These are phyloP conservation scores for Verticillium klebahnii DNA, from an alignment of 2,329 filamentous ascomycete genomes.

Conservation along the genomic window DNA sequence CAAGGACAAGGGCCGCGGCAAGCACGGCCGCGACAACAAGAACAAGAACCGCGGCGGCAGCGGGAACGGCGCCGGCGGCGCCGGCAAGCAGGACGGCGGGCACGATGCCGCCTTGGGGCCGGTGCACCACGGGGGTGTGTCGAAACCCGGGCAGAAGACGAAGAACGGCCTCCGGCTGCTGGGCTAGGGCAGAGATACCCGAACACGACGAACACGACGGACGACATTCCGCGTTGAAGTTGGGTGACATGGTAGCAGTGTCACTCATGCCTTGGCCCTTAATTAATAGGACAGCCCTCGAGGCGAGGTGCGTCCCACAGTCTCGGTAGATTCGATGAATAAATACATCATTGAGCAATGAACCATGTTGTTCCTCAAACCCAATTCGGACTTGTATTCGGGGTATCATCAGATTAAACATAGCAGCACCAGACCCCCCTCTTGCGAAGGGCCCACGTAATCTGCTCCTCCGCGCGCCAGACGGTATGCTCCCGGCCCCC, in stretches of 20 bases:
- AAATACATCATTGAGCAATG: background rate
- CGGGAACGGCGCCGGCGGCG: slow-evolving; percentile 21
- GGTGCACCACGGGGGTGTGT: slow-evolving; percentile 45
- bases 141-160: slow-evolving; percentile 62
- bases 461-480: background rate
- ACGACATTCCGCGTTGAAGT: background rate
- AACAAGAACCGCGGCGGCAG: slow-evolving; percentile 18
- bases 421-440: background rate
- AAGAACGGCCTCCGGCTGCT: slow-evolving; percentile 60
- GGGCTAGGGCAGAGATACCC: slow-evolving; percentile 36
- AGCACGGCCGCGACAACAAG: slow-evolving; percentile 19
- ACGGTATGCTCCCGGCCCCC: background rate
- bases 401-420: background rate
- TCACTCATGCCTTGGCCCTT: background rate
- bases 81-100: slow-evolving; percentile 28
- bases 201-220: no score
- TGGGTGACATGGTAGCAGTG: background rate
- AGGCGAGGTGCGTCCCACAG: background rate
- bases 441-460: background rate
- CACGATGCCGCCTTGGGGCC: slow-evolving; percentile 50
- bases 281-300: background rate
- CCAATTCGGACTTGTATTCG: background rate
- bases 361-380: background rate
- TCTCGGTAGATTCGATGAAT: background rate
- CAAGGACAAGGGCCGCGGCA: slow-evolving; percentile 48